Evolutionary conservation across 1,284 basidiomycete species (phyloP), one percentile per base, ranked within the genome.

Genomic region (Porodaedalea pini): DNA sequence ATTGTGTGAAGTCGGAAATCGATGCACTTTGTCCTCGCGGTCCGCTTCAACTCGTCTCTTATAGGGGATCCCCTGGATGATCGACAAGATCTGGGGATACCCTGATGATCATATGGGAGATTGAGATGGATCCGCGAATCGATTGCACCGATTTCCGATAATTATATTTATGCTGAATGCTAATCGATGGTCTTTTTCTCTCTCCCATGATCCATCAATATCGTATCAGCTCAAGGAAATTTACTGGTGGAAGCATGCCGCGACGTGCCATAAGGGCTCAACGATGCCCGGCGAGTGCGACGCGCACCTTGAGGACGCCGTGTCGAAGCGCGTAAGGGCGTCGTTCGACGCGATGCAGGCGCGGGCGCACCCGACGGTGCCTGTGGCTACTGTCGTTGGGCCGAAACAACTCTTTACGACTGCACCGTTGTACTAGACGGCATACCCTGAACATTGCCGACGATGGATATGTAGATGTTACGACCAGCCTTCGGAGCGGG

Each of bases 221-320:
- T n/a, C 34, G n/a, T n/a, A n/a, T 5, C 59, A 88, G 85, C 83
- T 89, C 36, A 82, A 81, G 63, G 88, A 90, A 65, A 75, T 90
- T 2, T 83, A 82, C 63, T 90, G 88, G 86, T 92, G 86, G 88
- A 90, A 90, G 69, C 88, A 90, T 63, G 87, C 88, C 21, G 84
- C 84, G 1, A 60, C 76, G 10, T 90, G 88, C 63, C 88, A 90
- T 63, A 78, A 80, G 58, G 78, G 78, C 25, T 79, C 78, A 2
- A 75, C 71, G 13, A 69, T 86, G 45, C 67, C 71, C 1, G 83
- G 82, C 19, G 84, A 88, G 56, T 63, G 71, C 44, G 79, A 83
- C 64, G 71, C 79, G 54, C 85, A 75, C 62, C 55, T 77, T 40
- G 70, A 76, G 31, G 78, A 82, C 68, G 70, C 70, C 2, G 58